These are phyloP conservation scores for Aphanomyces invadans DNA, from an alignment of 352 stramenopile genomes.

Conservation along the genomic window DNA sequence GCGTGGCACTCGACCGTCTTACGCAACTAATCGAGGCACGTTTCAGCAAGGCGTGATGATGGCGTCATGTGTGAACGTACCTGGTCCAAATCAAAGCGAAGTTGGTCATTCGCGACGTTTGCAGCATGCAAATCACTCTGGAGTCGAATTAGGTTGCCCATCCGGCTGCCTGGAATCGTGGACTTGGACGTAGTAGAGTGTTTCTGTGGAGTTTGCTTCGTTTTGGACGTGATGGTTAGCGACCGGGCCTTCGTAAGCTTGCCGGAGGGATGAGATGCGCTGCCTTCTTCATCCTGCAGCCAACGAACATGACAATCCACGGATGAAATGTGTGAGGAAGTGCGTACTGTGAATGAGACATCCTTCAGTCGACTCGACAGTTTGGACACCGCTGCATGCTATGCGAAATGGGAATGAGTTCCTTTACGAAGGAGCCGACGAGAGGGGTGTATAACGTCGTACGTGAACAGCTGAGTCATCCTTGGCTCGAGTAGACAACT, in stretches of 20 bases:
- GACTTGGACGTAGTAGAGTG: not conserved
- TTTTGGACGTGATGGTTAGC: not conserved
- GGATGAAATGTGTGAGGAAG: not conserved
- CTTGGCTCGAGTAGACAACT: constrained; percentile 5
- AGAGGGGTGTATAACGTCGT: not conserved
- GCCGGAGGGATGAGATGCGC: not conserved
- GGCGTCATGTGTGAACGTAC: too few species aligned
- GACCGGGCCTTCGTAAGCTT: not conserved
- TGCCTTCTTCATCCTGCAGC: not conserved
- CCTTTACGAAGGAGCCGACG: not conserved
- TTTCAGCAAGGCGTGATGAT: too few species aligned
- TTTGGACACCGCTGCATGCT: not conserved
- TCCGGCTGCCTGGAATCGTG: constrained; percentile 21
- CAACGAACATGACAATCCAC: not conserved
- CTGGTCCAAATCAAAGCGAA: constrained; percentile 67
- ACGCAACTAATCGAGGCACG: constrained; percentile 45
- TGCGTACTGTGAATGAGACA: not conserved
- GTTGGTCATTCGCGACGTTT: constrained; percentile 62
- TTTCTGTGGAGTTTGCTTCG: not conserved
- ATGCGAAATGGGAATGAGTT: not conserved
- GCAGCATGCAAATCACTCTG: constrained; percentile 53
- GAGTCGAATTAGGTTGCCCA: constrained; percentile 24
- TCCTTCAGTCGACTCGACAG: not conserved
- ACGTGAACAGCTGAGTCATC: constrained; percentile 6
- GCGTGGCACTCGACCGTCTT: constrained; percentile 34